phyloP scores from a whole-genome alignment of 2,329 filamentous ascomycete genomes.

The Fusarium pseudocircinatum region DNA sequence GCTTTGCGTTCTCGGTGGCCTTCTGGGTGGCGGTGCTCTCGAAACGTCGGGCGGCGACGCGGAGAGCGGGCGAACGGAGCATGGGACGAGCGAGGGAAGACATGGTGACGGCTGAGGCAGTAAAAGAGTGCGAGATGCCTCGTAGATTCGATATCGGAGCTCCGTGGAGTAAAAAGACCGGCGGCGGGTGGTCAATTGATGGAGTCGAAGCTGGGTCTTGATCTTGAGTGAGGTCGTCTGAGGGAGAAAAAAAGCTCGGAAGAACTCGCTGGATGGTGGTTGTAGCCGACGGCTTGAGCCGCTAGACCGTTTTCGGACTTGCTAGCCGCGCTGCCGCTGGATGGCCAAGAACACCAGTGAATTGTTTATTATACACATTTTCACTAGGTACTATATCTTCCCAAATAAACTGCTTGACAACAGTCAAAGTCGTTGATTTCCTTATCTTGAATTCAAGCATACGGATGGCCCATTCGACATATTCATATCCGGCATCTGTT shows the following conservation, averaged over 20 bases:
- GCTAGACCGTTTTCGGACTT: conserved; percentile 47
- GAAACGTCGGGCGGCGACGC: conserved; percentile 64
- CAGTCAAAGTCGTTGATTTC: background rate
- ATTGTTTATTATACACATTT: background rate
- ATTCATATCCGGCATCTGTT: background rate
- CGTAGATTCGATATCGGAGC: conserved; percentile 42
- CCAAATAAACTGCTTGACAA: background rate
- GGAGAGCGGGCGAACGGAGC: conserved; percentile 58
- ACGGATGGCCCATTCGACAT: background rate
- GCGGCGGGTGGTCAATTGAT: conserved; percentile 51
- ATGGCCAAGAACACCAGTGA: conserved; percentile 24
- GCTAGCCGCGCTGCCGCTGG: conserved; percentile 23
- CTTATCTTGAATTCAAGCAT: background rate
- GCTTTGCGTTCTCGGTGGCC: conserved; percentile 55
- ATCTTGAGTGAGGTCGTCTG: conserved; percentile 45
- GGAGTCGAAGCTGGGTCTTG: conserved; percentile 41
- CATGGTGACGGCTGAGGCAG: conserved; percentile 45
- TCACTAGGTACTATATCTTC: background rate
- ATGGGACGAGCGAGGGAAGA: conserved; percentile 54
- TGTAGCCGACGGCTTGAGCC: conserved; percentile 35
- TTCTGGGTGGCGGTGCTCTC: conserved; percentile 66
- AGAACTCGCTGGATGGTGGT: conserved; percentile 52
- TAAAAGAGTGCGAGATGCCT: conserved; percentile 33
- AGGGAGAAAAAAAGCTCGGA: conserved; percentile 61
- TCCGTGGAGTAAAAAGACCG: conserved; percentile 41